Conservation (phyloP, 495 filamentous ascomycete species). For the Oidiodendron maius region DNA sequence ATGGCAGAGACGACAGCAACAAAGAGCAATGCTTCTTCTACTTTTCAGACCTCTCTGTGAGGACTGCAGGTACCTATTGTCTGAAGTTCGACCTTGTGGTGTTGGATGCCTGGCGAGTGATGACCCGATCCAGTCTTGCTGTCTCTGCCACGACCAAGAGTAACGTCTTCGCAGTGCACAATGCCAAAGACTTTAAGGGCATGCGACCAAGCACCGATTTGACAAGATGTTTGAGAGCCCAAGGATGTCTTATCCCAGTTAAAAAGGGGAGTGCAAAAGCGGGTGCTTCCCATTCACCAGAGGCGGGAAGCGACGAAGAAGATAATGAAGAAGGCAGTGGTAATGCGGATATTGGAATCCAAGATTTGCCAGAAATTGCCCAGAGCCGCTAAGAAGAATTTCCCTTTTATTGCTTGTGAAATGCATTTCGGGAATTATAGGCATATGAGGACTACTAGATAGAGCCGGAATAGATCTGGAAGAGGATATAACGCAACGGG, state of each 20-base stretch:
- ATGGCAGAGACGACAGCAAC: conserved; percentile 59
- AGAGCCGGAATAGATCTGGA: too few relatives aligned
- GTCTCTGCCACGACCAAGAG: conserved; percentile 66
- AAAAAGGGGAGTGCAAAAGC: conserved; percentile 75
- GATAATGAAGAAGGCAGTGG: conserved; percentile 31
- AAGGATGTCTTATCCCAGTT: conserved; percentile 72
- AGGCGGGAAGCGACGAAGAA: conserved; percentile 37
- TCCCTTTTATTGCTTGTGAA: too few relatives aligned
- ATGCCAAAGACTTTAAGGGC: conserved; percentile 94
- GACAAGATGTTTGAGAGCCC: conserved; percentile 63
- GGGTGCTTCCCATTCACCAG: conserved; percentile 35
- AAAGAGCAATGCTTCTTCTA: conserved; percentile 83
- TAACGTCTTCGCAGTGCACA: conserved; percentile 80
- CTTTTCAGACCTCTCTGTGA: conserved; percentile 89
- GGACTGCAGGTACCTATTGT: conserved; percentile 76
- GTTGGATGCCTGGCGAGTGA: conserved; percentile 46
- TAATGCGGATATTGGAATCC: too few relatives aligned
- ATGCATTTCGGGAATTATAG: too few relatives aligned
- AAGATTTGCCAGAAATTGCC: too few relatives aligned
- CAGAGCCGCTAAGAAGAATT: too few relatives aligned
- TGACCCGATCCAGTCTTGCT: conserved; percentile 36
- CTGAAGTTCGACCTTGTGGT: conserved; percentile 86
- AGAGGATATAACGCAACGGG: too few relatives aligned
- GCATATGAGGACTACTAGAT: too few relatives aligned
- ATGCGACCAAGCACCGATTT: conserved; percentile 72